Evolutionary conservation across 2,329 filamentous ascomycete genomes (phyloP).

Genomic region (Xylariaceae sp.): DNA sequence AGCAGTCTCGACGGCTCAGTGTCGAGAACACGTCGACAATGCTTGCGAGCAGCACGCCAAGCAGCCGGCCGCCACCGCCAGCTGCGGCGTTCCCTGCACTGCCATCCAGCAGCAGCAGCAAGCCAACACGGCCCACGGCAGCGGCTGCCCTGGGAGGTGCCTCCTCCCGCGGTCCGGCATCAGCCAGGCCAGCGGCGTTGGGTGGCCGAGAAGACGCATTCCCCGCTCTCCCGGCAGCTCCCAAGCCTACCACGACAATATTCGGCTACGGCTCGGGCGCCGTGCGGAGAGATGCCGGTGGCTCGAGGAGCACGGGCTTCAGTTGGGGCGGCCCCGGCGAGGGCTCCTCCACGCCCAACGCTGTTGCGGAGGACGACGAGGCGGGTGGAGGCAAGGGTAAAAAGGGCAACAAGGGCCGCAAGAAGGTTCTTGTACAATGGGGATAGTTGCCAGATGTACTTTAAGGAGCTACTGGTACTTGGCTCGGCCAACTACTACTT

Average conservation of each 20-base stretch:
- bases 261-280: constrained; percentile 51
- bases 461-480: no score
- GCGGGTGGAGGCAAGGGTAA: constrained; percentile 39
- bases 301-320: constrained; percentile 40
- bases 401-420: constrained; percentile 52
- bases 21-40: constrained; percentile 14
- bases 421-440: constrained; percentile 55
- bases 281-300: constrained; percentile 47
- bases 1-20: constrained; percentile 29
- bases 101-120: constrained; percentile 12
- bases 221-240: constrained; percentile 71
- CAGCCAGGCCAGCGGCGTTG: constrained; percentile 10
- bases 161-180: constrained; percentile 7
- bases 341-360: constrained; percentile 1
- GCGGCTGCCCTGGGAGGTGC: constrained; percentile 16
- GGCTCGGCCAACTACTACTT: no score
- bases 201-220: constrained; percentile 55
- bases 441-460: no score
- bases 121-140: constrained; percentile 12
- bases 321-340: constrained; percentile 38
- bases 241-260: constrained; percentile 58
- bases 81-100: constrained; percentile 22
- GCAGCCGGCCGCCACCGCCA: constrained; percentile 9
- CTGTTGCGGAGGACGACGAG: constrained; percentile 16
- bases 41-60: constrained; percentile 7